Evolutionary conservation across 306 rosid species (phyloP), one percentile per base, ranked within the genome.

Genomic region (Malus sieversii): DNA sequence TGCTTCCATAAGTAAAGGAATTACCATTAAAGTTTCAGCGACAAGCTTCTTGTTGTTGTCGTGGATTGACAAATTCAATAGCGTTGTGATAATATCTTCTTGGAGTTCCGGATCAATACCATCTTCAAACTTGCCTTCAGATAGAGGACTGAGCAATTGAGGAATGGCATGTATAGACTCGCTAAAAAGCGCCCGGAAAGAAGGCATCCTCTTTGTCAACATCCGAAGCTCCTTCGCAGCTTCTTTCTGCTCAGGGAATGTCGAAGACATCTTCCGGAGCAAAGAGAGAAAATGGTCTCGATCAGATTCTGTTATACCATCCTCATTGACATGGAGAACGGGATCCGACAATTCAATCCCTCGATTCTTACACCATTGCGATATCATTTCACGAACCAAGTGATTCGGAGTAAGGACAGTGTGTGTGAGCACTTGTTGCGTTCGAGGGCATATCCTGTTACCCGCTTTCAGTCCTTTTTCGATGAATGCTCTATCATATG

Each of bases 41-140:
- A 94, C 96, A 5, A 80, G 90, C 76, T 88, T 94, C 87, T 94
- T 94, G 82, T 94, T 94, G 88, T 70, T 90, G 73, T 91, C 97
- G 38, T 87, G 97, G 72, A 91, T 91, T 18, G 98, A 94, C 77
- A 91, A 85, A 70, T 94, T 94, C 83, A 91, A 77, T n/a, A 94
- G 87, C 4, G 93, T 90, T 4, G 98, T 94, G 87, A 94, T 87
- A 55, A 94, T 85, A 23, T 91, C 98, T 83, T 91, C 97, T 73
- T 88, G 96, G 77, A 94, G 87, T 77, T 90, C 98, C 11, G 79
- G 77, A 4, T 82, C 84, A 58, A 69, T 12, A 23, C 73, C 66
- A 30, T 75, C 73, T 22, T 80, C 85, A 6, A 89, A 78, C 69
- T 80, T 79, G 29, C 77, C 83, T 32, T 78, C 90, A 4, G 90